Conservation (phyloP, 768 basidiomycete species). For the Suillus tomentosus region DNA sequence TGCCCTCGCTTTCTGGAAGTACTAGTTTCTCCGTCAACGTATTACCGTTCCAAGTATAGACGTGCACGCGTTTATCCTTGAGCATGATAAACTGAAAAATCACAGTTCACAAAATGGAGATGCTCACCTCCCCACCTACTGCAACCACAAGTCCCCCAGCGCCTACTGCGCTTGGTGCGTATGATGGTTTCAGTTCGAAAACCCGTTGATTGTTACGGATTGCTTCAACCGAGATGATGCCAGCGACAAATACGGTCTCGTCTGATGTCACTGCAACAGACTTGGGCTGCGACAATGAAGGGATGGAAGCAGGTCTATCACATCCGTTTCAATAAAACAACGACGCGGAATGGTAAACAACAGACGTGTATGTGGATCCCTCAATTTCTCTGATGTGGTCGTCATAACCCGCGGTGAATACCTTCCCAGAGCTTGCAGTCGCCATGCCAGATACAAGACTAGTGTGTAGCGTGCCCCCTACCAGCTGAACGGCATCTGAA, state of each 20-base stretch:
- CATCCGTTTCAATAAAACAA: neutral
- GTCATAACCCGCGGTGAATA: conserved; percentile 79
- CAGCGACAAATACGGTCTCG: conserved; percentile 63
- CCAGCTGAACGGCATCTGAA: conserved; percentile 40
- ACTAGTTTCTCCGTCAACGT: conserved; percentile 54
- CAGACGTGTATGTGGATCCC: conserved; percentile 51
- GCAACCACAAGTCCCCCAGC: conserved; percentile 56
- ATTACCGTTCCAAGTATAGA: conserved; percentile 75
- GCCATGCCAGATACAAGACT: conserved; percentile 69
- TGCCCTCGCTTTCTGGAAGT: conserved; percentile 68
- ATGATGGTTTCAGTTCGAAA: conserved; percentile 54
- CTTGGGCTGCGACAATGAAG: conserved; percentile 67
- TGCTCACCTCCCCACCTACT: conserved; percentile 72
- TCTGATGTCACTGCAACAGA: conserved; percentile 60
- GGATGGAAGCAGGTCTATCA: conserved; percentile 50
- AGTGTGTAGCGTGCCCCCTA: conserved; percentile 70
- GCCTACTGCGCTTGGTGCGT: conserved; percentile 57
- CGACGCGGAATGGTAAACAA: conserved; percentile 19
- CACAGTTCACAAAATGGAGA: conserved; percentile 5
- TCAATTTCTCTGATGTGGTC: conserved; percentile 75
- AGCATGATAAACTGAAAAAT: conserved; percentile 11
- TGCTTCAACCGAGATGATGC: conserved; percentile 52
- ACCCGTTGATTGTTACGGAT: conserved; percentile 72
- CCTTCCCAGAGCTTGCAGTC: conserved; percentile 45
- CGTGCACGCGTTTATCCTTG: conserved; percentile 73